A percentile compares a stretch with the other conserved stretches of the same genome.
phyloP scores from a whole-genome alignment of 257 asterid genomes.

The Plectranthus barbatus region DNA sequence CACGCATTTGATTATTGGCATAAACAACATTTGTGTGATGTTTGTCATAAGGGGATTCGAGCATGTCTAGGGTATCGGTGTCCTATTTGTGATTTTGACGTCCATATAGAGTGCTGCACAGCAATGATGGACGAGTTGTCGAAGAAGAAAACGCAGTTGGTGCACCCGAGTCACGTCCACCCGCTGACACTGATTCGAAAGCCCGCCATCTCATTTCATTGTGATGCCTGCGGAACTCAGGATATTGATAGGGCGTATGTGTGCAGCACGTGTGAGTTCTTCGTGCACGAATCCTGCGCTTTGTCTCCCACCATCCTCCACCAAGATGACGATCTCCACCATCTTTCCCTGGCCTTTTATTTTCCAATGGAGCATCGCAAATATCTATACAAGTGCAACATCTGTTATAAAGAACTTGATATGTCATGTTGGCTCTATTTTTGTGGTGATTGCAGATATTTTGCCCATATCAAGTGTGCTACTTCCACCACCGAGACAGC shows the following conservation, averaged over 20 bases:
- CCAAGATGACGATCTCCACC: neutral
- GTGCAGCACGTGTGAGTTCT: neutral
- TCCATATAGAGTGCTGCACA: neutral
- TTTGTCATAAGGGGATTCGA: no score
- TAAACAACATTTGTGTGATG: no score
- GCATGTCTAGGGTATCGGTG: neutral
- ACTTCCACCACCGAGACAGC: no score
- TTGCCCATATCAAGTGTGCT: neutral
- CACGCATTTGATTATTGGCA: neutral
- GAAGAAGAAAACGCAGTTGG: neutral
- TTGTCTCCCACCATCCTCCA: neutral
- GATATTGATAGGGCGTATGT: neutral
- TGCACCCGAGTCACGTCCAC: neutral
- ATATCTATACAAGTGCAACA: neutral
- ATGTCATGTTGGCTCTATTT: neutral
- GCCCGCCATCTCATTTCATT: neutral
- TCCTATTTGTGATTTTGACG: neutral
- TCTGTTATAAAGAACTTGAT: neutral
- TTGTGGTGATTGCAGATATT: neutral
- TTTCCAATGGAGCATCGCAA: neutral
- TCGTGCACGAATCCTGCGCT: neutral
- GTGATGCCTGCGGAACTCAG: neutral
- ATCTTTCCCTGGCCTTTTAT: neutral
- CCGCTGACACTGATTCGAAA: neutral
- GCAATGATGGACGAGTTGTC: neutral